Percentiles rank a stretch among this genome's conserved stretches.
These are phyloP conservation scores for Citrullus mucosospermus DNA, from an alignment of 306 rosid species.

Conservation along the genomic window DNA sequence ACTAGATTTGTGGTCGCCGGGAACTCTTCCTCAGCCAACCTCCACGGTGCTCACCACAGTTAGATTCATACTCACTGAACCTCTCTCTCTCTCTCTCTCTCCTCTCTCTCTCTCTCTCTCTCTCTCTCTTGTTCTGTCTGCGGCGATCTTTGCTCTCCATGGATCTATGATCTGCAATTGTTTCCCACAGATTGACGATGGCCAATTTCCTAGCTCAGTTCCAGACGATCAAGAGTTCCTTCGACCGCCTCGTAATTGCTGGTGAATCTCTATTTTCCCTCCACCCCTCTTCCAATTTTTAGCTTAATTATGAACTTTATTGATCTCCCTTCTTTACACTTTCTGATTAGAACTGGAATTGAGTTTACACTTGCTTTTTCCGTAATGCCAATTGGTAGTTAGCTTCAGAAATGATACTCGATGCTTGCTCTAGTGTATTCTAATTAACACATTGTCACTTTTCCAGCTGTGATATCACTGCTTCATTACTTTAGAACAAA, in stretches of 20 bases:
- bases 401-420: neutral
- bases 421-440: neutral
- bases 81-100: slow-evolving; percentile 5
- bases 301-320: neutral
- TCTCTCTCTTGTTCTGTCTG: neutral
- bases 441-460: neutral
- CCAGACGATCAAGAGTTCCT: slow-evolving; percentile 71
- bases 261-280: slow-evolving; percentile 23
- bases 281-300: neutral
- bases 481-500: neutral
- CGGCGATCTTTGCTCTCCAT: slow-evolving; percentile 8
- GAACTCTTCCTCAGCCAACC: neutral
- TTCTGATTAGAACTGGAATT: neutral
- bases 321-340: neutral
- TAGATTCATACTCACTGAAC: slow-evolving; percentile 1
- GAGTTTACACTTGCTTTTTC: neutral
- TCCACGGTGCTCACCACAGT: slow-evolving; percentile 4
- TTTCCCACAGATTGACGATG: slow-evolving; percentile 47
- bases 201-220: slow-evolving; percentile 95
- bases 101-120: neutral
- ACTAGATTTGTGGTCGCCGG: slow-evolving; percentile 32
- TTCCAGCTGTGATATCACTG: neutral
- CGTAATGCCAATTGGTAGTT: neutral
- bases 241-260: slow-evolving; percentile 84
- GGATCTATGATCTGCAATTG: slow-evolving; percentile 30